Evolutionary conservation across 768 basidiomycete species (phyloP).

Genomic region (Rhizopogon vulgaris): DNA sequence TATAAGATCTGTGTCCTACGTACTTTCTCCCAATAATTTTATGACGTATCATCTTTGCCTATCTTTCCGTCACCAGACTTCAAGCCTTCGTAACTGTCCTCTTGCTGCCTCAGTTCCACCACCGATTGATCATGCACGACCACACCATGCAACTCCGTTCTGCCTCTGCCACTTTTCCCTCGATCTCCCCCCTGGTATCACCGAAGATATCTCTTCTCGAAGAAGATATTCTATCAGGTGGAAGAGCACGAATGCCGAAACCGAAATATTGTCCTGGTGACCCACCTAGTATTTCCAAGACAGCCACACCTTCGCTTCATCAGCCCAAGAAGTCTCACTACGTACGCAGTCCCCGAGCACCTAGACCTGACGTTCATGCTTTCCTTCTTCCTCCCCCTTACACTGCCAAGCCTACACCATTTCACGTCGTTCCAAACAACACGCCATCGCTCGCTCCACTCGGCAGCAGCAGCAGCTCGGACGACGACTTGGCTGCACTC

Average conservation of each 20-base stretch:
- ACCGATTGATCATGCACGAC: constrained; percentile 1
- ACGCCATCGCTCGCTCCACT: constrained; percentile 2
- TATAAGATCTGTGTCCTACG: constrained; percentile 1
- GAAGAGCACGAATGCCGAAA: constrained; percentile 15
- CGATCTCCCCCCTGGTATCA: constrained; percentile 2
- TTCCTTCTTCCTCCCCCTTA: constrained; percentile 23
- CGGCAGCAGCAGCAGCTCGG: background rate
- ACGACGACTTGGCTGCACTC: background rate
- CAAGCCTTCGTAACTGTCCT: constrained; percentile 1
- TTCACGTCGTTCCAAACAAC: constrained; percentile 21
- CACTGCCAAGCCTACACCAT: constrained; percentile 8
- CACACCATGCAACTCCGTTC: constrained; percentile 7
- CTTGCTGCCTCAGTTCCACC: constrained; percentile 5
- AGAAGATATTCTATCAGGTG: constrained; percentile 12
- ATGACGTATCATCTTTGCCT: background rate
- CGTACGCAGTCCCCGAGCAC: constrained; percentile 19
- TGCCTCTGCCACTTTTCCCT: background rate
- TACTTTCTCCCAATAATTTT: background rate
- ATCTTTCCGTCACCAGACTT: background rate
- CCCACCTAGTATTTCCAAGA: background rate
- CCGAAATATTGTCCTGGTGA: background rate
- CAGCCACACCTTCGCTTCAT: constrained; percentile 10
- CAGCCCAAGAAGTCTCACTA: constrained; percentile 9
- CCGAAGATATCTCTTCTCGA: constrained; percentile 12
- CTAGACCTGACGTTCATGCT: constrained; percentile 18